Evolutionary conservation across 1,284 basidiomycete species (phyloP), one percentile per base, ranked within the genome.

Genomic region (Microbotryum saponariae): DNA sequence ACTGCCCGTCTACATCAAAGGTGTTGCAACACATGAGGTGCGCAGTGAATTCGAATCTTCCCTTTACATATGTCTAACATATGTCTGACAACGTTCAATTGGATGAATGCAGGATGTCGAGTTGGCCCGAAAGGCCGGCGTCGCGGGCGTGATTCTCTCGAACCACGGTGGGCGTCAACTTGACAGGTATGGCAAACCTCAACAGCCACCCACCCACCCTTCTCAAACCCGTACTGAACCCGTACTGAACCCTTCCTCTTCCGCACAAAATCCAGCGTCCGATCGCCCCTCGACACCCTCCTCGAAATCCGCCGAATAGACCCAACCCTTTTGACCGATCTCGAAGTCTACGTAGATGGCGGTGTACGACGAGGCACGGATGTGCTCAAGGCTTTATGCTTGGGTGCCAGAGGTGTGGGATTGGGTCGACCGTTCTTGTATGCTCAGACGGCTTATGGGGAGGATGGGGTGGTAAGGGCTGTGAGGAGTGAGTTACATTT

Each of bases 391-490:
- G 91, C 91, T 0, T 76, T 96, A 1, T 92, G 90, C 70, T 79
- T 97, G 29, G 92, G 91, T 51, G 92, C 92, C 3, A 87, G 80
- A 68, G 91, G 88, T 6, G 91, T 94, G 9, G 92, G 92, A 2
- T 78, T 96, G 37, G 92, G 92, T 0, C 82, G 92, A 31, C 82
- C 88, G 1, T 92, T 94, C 79, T 79, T 96, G 31, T 80, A 77
- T n/a, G 63, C 65, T 1, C 51, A 93, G 77, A 88, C 87, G 82
- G 89, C 89, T 6, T 93, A 90, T 61, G 91, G 90, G 1, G 83
- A 85, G 66, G 81, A 82, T 10, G 92, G 92, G 1, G 89, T 91
- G 16, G 79, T 84, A 46, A 87, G 87, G 72, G 80, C 86, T 33
- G 81, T 78, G 18, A 72, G 76, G n/a, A 79, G 76, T 77, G 69